Evolutionary conservation across 768 basidiomycete species (phyloP).

Genomic region (Phlebiopsis flavidoalba): DNA sequence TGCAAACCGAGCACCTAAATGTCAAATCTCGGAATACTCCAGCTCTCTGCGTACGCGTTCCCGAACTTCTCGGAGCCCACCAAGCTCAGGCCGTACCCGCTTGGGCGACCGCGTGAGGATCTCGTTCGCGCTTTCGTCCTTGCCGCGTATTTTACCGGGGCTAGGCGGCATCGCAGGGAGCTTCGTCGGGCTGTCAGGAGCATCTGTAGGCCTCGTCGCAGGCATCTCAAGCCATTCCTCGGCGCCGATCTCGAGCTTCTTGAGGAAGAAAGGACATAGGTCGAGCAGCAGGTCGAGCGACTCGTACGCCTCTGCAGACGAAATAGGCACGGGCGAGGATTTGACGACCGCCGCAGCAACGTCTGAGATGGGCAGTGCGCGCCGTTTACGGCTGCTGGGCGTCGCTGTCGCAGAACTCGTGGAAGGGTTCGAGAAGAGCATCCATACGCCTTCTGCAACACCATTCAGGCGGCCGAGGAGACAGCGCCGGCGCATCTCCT

Average conservation of each 20-base stretch:
- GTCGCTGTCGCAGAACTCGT: constrained; percentile 40
- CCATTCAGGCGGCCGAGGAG: constrained; percentile 72
- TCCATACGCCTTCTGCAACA: constrained; percentile 87
- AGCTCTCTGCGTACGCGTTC: constrained; percentile 79
- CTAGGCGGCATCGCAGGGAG: constrained; percentile 32
- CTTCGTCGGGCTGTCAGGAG: constrained; percentile 11
- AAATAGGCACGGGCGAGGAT: constrained; percentile 78
- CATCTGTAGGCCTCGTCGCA: constrained; percentile 21
- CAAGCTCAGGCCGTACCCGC: constrained; percentile 62
- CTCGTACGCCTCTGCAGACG: constrained; percentile 70
- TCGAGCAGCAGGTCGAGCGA: constrained; percentile 60
- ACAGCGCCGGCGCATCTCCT: constrained; percentile 72
- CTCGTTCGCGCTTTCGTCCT: constrained; percentile 55
- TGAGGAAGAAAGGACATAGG: constrained; percentile 80
- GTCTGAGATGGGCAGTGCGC: constrained; percentile 61
- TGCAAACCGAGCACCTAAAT: not conserved
- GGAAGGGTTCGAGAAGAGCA: constrained; percentile 70
- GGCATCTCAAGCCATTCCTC: constrained; percentile 60
- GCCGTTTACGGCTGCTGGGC: constrained; percentile 61
- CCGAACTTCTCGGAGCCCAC: constrained; percentile 73
- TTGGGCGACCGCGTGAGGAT: constrained; percentile 67
- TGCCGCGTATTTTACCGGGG: constrained; percentile 31
- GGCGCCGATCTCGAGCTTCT: constrained; percentile 53
- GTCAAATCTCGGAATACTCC: constrained; percentile 30
- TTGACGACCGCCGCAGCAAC: constrained; percentile 68